A percentile compares a stretch with the other conserved stretches of the same genome.
These are phyloP conservation scores for Ocimum tenuiflorum DNA, from an alignment of 257 asterid genomes.

Conservation along the genomic window DNA sequence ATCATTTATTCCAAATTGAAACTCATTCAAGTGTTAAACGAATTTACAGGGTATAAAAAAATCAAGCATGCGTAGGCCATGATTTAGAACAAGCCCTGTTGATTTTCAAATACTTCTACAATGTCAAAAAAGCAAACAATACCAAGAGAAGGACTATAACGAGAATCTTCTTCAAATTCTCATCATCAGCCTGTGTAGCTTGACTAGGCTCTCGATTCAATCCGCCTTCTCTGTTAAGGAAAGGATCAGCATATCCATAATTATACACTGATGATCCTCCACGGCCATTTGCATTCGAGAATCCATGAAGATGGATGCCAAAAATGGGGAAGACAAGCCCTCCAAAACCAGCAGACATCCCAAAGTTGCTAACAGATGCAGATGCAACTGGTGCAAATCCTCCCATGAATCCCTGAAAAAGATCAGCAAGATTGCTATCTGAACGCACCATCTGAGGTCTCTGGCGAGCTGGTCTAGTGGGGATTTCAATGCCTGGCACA, in stretches of 20 bases:
- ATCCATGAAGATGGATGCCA: slow-evolving; percentile 42
- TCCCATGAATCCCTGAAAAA: slow-evolving; percentile 41
- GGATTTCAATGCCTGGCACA: slow-evolving; percentile 60
- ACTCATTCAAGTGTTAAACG: background rate
- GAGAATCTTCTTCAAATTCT: slow-evolving; percentile 42
- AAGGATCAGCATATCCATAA: slow-evolving; percentile 30
- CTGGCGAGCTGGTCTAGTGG: slow-evolving; percentile 61
- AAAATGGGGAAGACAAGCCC: slow-evolving; percentile 44
- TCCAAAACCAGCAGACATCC: slow-evolving; percentile 56
- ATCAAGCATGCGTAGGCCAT: background rate
- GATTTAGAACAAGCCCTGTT: background rate
- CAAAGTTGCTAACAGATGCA: slow-evolving; percentile 44
- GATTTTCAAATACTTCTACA: slow-evolving; percentile 15
- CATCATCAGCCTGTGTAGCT: slow-evolving; percentile 37
- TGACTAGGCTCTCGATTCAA: slow-evolving; percentile 18
- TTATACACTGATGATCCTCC: slow-evolving; percentile 31
- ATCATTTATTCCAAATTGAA: background rate
- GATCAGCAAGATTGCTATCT: slow-evolving; percentile 27
- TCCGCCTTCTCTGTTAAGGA: slow-evolving; percentile 18
- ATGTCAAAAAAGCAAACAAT: slow-evolving; percentile 27
- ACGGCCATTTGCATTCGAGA: slow-evolving; percentile 16
- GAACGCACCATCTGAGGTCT: slow-evolving; percentile 45
- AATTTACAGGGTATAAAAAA: slow-evolving; percentile 16
- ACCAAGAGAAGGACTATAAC: slow-evolving; percentile 33
- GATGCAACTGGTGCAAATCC: slow-evolving; percentile 54